A percentile compares a stretch with the other conserved stretches of the same genome.
Conservation (phyloP, 2,329 filamentous ascomycete species). For the Fusarium globosum region DNA sequence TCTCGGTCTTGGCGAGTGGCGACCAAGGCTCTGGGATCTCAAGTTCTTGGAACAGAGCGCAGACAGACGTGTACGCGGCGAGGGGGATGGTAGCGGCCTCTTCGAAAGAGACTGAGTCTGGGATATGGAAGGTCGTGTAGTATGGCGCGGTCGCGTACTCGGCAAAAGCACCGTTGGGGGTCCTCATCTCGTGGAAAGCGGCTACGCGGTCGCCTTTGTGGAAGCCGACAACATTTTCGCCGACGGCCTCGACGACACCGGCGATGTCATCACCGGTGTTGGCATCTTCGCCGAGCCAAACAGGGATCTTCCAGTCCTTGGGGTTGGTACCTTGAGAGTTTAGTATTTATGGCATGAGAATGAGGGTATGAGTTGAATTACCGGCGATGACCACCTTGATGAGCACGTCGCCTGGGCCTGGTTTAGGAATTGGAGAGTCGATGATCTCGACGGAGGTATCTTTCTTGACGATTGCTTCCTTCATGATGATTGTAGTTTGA, state of each 20-base stretch:
- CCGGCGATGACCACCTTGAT: conserved; percentile 21
- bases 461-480: conserved; percentile 23
- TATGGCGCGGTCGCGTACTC: conserved; percentile 69
- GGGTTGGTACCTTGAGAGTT: conserved; percentile 35
- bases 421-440: conserved; percentile 12
- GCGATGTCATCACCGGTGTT: conserved; percentile 46
- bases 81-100: conserved; percentile 24
- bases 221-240: conserved; percentile 36
- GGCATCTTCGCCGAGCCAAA: neutral
- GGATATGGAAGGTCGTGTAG: conserved; percentile 67
- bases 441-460: conserved; percentile 4
- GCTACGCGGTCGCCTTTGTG: conserved; percentile 58
- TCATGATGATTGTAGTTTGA: neutral
- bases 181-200: conserved; percentile 63
- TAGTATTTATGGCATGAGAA: rapidly evolving
- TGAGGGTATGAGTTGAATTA: rapidly evolving
- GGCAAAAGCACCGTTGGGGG: conserved; percentile 65
- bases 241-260: conserved; percentile 34
- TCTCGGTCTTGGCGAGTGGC: neutral
- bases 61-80: conserved; percentile 9
- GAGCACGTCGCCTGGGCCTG: neutral
- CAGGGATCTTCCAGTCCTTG: conserved; percentile 45
- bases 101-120: conserved; percentile 35
- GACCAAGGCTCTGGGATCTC: conserved; percentile 14
- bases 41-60: conserved; percentile 15